Evolutionary conservation across 2,329 filamentous ascomycete species (phyloP), one percentile per base, ranked within the genome.

Genomic region (Fusarium sp.): DNA sequence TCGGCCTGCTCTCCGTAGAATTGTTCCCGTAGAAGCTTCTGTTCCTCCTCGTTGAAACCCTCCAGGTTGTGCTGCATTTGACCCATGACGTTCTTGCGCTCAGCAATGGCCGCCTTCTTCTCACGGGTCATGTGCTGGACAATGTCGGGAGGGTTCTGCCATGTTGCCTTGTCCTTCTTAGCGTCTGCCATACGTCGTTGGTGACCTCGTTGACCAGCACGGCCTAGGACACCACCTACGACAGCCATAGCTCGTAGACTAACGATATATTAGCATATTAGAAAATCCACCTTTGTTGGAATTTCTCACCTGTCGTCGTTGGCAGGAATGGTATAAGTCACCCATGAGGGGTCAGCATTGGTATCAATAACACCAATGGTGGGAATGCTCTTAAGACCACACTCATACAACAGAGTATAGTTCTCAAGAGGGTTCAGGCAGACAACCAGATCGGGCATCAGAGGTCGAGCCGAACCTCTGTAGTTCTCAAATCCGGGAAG

Each of bases 291-390:
- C 18, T 11, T 28, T 25, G 42, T 9, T 37, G 12, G 21, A 16
- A 7, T 39, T 46, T 78, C 85, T 77, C 79, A 93, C 91, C 91
- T 94, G 85, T 99, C 96, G 77, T 99, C 96, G 79, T 99, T 99
- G 52, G 93, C 93, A 3, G 96, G 96, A 73, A 99, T 98, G 16
- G 93, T 92, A 78, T 99, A 99, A 6, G 96, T 98, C 52, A 98
- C 94, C 89, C 93, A 95, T 1, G 93, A 93, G 1, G 96, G 93
- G 80, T 98, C 92, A 4, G 90, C 91, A 79, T 99, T 92, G 2
- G 96, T 98, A 80, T 99, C 96, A 72, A 98, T 91, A 61, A 99
- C 86, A 48, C 95, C 96, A 75, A 99, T 96, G 0, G 96, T 98
- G 2, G 96, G 96, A 60, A 99, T 92, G 76, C 91, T 93, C 78